Evolutionary conservation across 805 yeast species (phyloP), one percentile per base, ranked within the genome.

Genomic region (Kazachstania psychrophila): DNA sequence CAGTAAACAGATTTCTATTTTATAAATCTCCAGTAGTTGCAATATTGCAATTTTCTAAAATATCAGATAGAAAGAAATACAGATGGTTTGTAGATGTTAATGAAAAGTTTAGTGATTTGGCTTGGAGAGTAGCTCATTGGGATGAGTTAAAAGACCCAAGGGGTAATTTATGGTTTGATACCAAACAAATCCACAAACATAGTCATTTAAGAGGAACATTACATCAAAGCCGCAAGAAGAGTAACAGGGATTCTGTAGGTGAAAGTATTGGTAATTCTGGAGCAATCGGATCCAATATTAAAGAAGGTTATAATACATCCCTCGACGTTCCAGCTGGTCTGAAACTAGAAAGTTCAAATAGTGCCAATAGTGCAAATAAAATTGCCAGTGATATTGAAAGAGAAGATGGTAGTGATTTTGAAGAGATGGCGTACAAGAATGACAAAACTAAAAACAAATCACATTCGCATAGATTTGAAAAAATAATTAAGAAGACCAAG

Each of bases 1-100:
- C 63, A 24, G 69, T 73, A 2, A 65, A 68, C 27, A 62, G 65
- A 3, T 49, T 71, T 10, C 56, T 68, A 1, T 56, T 70, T 20
- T 67, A 70, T 38, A 64, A 70, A 7, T 54, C 77, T 5, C 82
- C 83, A 11, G 56, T 73, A n/a, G 77, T 86, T 2, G 77, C 83
- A 6, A 46, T 58, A 1, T 38, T 41, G 17, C 70, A 75, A 41
- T 79, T 73, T 2, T 79, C 81, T 46, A 72, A 76, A 38, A 61
- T 56, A 27, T 63, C 64, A 18, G 62, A 61, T 16, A 34, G 40
- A 23, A 41, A 33, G 12, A 68, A 66, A 39, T 56, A 73, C 51
- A 60, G 68, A 5, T 81, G 88, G 88, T 77, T 79, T 34, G 67
- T 81, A 5, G 80, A 76, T 37, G 49, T 77, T 34, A 64, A 70